These are phyloP conservation scores for Castanopsis chinensis DNA, from an alignment of 306 rosid species.

Conservation along the genomic window DNA sequence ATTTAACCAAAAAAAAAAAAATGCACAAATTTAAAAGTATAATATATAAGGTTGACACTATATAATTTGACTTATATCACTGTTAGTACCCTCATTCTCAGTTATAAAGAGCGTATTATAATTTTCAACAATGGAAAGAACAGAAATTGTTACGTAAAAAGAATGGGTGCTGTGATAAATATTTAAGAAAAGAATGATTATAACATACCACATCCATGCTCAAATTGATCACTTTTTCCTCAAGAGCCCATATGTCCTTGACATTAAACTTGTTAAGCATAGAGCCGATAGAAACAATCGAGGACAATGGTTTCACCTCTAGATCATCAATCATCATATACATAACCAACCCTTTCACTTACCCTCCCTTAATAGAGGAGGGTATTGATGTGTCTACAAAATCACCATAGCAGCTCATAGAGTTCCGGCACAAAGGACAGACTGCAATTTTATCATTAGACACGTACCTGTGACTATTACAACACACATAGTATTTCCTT, in stretches of 20 bases:
- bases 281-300: neutral
- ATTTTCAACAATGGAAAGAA: too few species aligned
- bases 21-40: too few species aligned
- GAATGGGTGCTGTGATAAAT: too few species aligned
- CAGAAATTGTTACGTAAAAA: too few species aligned
- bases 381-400: too few species aligned
- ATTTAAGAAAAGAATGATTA: too few species aligned
- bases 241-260: slow-evolving; percentile 5
- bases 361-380: neutral
- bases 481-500: neutral
- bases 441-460: neutral
- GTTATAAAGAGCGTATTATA: too few species aligned
- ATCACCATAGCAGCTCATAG: rapidly evolving
- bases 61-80: too few species aligned
- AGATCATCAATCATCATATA: slow-evolving; percentile 43
- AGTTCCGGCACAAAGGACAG: rapidly evolving
- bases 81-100: too few species aligned
- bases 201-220: slow-evolving; percentile 26
- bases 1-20: too few species aligned
- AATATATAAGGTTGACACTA: too few species aligned
- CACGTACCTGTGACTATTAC: too few species aligned
- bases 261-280: slow-evolving; percentile 19
- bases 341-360: slow-evolving; percentile 18
- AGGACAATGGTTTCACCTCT: slow-evolving; percentile 25
- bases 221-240: slow-evolving; percentile 13